Percentiles rank a stretch among this genome's conserved stretches.
These are phyloP conservation scores for Paracorniculantispora psalliotae DNA, from an alignment of 2,329 filamentous ascomycete genomes.

Conservation along the genomic window DNA sequence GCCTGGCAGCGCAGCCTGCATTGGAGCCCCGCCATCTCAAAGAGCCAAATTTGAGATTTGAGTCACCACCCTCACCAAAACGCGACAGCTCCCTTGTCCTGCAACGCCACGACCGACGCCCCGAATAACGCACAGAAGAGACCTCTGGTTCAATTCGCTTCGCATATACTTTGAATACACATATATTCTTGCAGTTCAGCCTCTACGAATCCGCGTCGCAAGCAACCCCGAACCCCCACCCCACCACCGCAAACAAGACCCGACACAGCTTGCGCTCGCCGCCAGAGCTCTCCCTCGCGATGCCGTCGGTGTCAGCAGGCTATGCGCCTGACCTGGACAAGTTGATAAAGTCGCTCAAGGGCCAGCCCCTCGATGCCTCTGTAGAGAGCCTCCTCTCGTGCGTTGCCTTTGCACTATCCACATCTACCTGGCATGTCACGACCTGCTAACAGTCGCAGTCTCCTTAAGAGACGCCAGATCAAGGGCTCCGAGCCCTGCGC, in stretches of 20 bases:
- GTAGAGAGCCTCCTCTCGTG: conserved; percentile 82
- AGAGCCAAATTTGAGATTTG: conserved; percentile 12
- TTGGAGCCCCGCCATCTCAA: not conserved
- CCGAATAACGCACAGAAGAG: not conserved
- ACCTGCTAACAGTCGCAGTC: conserved; percentile 41
- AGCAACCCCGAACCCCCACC: too few species aligned
- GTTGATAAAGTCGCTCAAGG: conserved; percentile 74
- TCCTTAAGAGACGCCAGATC: conserved; percentile 89
- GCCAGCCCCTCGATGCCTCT: conserved; percentile 70
- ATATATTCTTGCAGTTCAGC: too few species aligned
- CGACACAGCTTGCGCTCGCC: not conserved
- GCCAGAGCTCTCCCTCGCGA: conserved; percentile 18
- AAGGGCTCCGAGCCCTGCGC: conserved; percentile 83
- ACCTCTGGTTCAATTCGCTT: not conserved
- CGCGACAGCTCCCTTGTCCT: not conserved
- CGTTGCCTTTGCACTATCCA: conserved; percentile 25
- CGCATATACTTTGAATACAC: not conserved
- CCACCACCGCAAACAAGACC: not conserved
- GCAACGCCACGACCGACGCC: not conserved
- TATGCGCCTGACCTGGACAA: conserved; percentile 68
- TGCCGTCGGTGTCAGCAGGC: conserved; percentile 32
- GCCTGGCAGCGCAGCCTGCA: not conserved
- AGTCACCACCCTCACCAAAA: conserved; percentile 8
- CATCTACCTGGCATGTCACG: not conserved
- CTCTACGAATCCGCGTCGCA: too few species aligned